Base-by-base conservation (phyloP, 345 rosid species). In the Syzygium aromaticum region DNA sequence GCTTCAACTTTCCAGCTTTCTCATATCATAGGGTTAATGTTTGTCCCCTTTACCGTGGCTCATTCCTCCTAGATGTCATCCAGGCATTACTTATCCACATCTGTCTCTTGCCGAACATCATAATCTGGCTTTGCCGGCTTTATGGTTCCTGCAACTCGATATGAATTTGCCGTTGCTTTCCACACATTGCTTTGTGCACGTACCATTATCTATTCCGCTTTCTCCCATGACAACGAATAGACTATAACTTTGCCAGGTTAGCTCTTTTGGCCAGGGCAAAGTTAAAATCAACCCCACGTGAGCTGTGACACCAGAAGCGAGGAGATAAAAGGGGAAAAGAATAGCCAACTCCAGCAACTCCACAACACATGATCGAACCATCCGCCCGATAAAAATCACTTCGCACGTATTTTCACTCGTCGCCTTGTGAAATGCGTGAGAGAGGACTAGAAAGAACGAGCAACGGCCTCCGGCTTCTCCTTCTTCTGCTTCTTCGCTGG, bases 291-390 rank as follows among this genome's bases (percentile, higher is more conserved):
- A 27, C 30, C 30, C 64, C 64, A 23, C 30, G 27, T 59, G 64
- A 11, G 64, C 64, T 11, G 64, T 4, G 28, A 57, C 64, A 2
- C 64, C 28, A 4, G 3, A 25, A 57, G n/a, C 11, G 15, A 57
- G 63, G 64, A 25, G 64, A 57, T 25, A 27, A 27, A 5, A 57
- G 28, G 64, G 15, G 64, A 57, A 10, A 11, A 57, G 28, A 57
- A 57, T 57, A 57, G 61, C 28, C 28, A 25, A 4, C 28, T 57
- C 64, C 64, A 25, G 64, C 12, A 57, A 57, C 28, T 25, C 64
- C 28, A n/a, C 64, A 25, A 57, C 64, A 25, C 64, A 93, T 53
- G 99, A 59, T 59, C 64, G 30, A 59, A 59, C 64, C 30, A 25
- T 59, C 64, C 64, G 15, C 64, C 30, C 12, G 64, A 59, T 16